Evolutionary conservation across 2,329 filamentous ascomycete genomes (phyloP).

Genomic region (Zelopaecilomyces penicillatus): DNA sequence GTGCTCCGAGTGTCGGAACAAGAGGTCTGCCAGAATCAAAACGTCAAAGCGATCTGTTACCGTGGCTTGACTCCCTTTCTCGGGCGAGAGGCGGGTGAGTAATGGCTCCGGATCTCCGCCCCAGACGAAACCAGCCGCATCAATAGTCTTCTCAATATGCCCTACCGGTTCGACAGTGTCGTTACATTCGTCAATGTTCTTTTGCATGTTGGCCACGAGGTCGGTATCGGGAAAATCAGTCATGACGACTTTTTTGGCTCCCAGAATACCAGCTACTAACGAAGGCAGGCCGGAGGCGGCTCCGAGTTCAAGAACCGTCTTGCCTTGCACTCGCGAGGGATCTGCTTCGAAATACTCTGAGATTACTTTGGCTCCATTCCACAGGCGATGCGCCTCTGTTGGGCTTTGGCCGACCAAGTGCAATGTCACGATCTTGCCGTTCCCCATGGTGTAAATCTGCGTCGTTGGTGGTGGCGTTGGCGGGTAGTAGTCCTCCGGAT

Average conservation of each 20-base stretch:
- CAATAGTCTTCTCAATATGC: conserved; percentile 30
- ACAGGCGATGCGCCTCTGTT: conserved; percentile 82
- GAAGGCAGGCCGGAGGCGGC: conserved; percentile 80
- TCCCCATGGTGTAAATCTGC: conserved; percentile 60
- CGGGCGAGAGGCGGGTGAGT: conserved; percentile 44
- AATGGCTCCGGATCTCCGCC: conserved; percentile 56
- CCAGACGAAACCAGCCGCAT: conserved; percentile 74
- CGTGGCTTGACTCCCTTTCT: background rate
- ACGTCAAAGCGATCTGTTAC: conserved; percentile 58
- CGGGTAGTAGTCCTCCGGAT: conserved; percentile 73
- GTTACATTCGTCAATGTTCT: conserved; percentile 59
- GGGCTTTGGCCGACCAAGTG: conserved; percentile 82
- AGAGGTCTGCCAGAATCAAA: conserved; percentile 75
- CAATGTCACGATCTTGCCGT: conserved; percentile 57
- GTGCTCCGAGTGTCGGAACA: conserved; percentile 90
- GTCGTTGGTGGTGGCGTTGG: conserved; percentile 68
- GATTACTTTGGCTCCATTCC: conserved; percentile 79
- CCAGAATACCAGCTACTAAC: conserved; percentile 65
- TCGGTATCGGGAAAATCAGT: conserved; percentile 86
- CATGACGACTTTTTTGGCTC: conserved; percentile 64
- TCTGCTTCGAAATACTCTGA: conserved; percentile 69
- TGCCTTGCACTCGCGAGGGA: conserved; percentile 52
- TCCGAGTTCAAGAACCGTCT: conserved; percentile 78
- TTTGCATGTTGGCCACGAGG: conserved; percentile 68
- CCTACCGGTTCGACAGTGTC: conserved; percentile 24